A percentile compares a stretch with the other conserved stretches of the same genome.
These are phyloP conservation scores for Vigna reflexopilosa DNA, from an alignment of 306 rosid genomes.

Conservation along the genomic window DNA sequence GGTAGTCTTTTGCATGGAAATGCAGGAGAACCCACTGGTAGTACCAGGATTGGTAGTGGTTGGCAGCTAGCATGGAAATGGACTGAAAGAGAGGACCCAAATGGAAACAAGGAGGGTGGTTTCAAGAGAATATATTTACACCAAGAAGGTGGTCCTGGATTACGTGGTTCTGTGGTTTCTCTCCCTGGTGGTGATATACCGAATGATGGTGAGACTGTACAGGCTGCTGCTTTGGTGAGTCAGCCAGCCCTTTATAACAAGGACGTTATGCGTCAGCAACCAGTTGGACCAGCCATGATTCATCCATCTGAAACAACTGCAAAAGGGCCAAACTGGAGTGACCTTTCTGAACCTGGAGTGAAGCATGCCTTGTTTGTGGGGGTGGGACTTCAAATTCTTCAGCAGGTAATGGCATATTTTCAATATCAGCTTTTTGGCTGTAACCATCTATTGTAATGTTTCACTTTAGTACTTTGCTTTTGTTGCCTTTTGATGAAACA, in stretches of 20 bases:
- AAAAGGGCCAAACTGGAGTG: slow-evolving; percentile 77
- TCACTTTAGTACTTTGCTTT: slow-evolving; percentile 10
- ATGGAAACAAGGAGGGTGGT: slow-evolving; percentile 84
- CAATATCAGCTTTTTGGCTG: neutral
- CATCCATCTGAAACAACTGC: slow-evolving; percentile 69
- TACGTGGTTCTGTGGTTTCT: slow-evolving; percentile 83
- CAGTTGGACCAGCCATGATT: slow-evolving; percentile 84
- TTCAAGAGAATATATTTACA: slow-evolving; percentile 89
- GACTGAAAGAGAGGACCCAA: slow-evolving; percentile 79
- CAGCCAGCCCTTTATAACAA: slow-evolving; percentile 75
- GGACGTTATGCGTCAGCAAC: slow-evolving; percentile 68
- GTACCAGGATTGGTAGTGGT: slow-evolving; percentile 93
- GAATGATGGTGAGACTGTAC: slow-evolving; percentile 64
- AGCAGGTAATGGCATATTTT: slow-evolving; percentile 66
- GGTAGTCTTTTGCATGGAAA: slow-evolving; percentile 63
- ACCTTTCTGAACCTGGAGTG: slow-evolving; percentile 88
- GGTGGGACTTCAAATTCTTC: slow-evolving; percentile 86
- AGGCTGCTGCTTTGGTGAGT: slow-evolving; percentile 81
- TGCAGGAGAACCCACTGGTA: slow-evolving; percentile 70
- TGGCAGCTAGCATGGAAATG: slow-evolving; percentile 99
- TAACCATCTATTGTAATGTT: neutral
- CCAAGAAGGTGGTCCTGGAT: slow-evolving; percentile 81
- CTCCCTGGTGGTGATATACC: slow-evolving; percentile 71
- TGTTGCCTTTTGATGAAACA: slow-evolving; percentile 28
- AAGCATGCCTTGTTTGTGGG: slow-evolving; percentile 85